A percentile compares a stretch with the other conserved stretches of the same genome.
Evolutionary conservation across 306 rosid species (phyloP).

Genomic region (Cotoneaster glaucophyllus): DNA sequence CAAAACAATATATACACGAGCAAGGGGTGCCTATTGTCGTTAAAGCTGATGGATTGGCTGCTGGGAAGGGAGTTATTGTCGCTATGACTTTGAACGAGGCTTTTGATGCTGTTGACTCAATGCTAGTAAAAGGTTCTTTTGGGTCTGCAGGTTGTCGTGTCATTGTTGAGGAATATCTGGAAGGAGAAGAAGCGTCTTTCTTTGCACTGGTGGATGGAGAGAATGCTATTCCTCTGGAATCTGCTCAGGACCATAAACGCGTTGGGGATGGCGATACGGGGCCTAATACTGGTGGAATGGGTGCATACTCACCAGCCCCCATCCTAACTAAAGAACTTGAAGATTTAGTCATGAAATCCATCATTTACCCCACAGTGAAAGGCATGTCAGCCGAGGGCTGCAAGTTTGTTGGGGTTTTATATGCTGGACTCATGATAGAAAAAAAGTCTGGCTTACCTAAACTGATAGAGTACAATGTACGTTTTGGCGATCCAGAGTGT

Average conservation of each 20-base stretch:
- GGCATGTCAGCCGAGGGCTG: conserved; percentile 92
- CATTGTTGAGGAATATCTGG: conserved; percentile 83
- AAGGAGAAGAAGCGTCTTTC: conserved; percentile 95
- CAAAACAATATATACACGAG: conserved; percentile 73
- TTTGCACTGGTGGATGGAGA: conserved; percentile 93
- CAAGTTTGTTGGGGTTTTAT: conserved; percentile 88
- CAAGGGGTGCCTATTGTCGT: conserved; percentile 85
- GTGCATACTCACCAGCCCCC: conserved; percentile 96
- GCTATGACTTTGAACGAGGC: conserved; percentile 78
- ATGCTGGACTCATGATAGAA: conserved; percentile 96
- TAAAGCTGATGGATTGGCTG: conserved; percentile 96
- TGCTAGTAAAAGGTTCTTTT: conserved; percentile 79
- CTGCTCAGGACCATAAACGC: conserved; percentile 96
- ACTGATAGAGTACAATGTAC: conserved; percentile 89
- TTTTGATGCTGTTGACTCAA: conserved; percentile 82
- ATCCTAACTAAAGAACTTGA: conserved; percentile 76
- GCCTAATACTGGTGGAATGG: conserved; percentile 99
- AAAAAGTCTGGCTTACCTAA: conserved; percentile 88
- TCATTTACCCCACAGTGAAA: conserved; percentile 81
- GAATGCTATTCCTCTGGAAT: conserved; percentile 86
- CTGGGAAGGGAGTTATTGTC: conserved; percentile 92
- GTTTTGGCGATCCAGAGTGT: conserved; percentile 99
- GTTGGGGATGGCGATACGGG: conserved; percentile 95
- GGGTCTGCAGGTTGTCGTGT: conserved; percentile 85
- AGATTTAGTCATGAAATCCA: conserved; percentile 68